These are phyloP conservation scores for Coleophoma crateriformis DNA, from an alignment of 2,329 filamentous ascomycete genomes.

Conservation along the genomic window DNA sequence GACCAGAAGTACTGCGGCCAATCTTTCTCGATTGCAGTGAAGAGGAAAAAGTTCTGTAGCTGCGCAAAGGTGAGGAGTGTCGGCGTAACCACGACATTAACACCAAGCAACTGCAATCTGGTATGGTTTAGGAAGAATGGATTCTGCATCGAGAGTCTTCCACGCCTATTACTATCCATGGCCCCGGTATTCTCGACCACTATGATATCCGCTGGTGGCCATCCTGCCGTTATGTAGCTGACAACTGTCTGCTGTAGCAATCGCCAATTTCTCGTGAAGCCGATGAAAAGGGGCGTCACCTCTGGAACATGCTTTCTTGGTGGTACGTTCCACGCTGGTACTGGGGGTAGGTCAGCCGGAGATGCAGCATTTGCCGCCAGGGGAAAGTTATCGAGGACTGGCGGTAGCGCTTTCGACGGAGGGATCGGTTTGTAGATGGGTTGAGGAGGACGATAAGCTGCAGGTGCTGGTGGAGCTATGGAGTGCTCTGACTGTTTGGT, in stretches of 20 bases:
- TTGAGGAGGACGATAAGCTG: not conserved
- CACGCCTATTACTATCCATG: slow-evolving; percentile 40
- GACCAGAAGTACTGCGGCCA: slow-evolving; percentile 47
- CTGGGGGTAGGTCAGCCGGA: slow-evolving; percentile 27
- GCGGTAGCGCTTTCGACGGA: not conserved
- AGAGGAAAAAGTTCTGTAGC: slow-evolving; percentile 45
- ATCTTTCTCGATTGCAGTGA: slow-evolving; percentile 32
- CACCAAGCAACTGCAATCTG: slow-evolving; percentile 38
- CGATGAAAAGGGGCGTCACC: slow-evolving; percentile 44
- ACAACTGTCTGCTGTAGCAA: slow-evolving; percentile 47
- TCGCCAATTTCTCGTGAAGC: slow-evolving; percentile 47
- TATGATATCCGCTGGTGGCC: slow-evolving; percentile 47
- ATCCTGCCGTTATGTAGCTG: slow-evolving; percentile 49
- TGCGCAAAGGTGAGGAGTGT: slow-evolving; percentile 45
- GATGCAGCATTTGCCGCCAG: slow-evolving; percentile 3
- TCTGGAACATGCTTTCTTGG: slow-evolving; percentile 30
- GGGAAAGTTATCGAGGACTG: slow-evolving; percentile 8
- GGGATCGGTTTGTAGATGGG: slow-evolving; percentile 15
- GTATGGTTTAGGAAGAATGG: slow-evolving; percentile 47
- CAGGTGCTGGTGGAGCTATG: not conserved
- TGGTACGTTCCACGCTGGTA: slow-evolving; percentile 37
- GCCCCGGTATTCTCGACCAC: slow-evolving; percentile 52
- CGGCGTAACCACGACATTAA: slow-evolving; percentile 41
- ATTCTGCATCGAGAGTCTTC: slow-evolving; percentile 41
- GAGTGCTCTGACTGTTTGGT: not conserved